Percentiles rank a stretch among this genome's conserved stretches.
phyloP scores from a whole-genome alignment of 2,329 filamentous ascomycete genomes.

The Sporothrix pseudoabietina region DNA sequence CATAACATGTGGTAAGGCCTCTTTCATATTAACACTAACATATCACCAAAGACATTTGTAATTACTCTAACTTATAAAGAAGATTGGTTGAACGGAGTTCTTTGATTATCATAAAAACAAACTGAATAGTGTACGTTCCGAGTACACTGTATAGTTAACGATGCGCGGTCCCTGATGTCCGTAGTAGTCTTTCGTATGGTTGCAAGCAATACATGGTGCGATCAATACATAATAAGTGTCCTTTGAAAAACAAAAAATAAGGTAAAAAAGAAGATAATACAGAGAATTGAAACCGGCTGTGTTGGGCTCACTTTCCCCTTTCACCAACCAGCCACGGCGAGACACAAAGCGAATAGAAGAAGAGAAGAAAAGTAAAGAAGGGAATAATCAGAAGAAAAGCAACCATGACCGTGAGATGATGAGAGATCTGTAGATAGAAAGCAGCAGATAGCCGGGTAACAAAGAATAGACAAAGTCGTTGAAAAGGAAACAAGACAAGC shows the following conservation, averaged over 20 bases:
- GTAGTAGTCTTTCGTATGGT: neutral
- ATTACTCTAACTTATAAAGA: neutral
- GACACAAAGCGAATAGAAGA: neutral
- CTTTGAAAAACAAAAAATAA: neutral
- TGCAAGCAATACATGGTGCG: neutral
- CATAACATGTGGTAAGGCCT: neutral
- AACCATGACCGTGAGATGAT: slow-evolving; percentile 6
- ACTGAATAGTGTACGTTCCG: slow-evolving; percentile 6
- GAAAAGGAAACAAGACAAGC: neutral
- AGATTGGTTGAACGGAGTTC: neutral
- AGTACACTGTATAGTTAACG: slow-evolving; percentile 4
- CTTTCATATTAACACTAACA: neutral
- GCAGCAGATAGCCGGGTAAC: neutral
- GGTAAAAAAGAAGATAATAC: neutral
- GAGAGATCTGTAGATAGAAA: slow-evolving; percentile 12
- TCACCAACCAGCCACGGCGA: neutral
- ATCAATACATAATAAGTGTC: neutral
- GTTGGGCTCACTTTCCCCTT: neutral
- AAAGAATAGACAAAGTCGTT: neutral
- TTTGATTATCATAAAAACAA: neutral
- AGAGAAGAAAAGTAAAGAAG: neutral
- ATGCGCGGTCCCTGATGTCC: neutral
- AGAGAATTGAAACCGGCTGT: neutral
- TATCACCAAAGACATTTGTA: no score
- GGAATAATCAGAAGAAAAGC: neutral